phyloP scores from a whole-genome alignment of 805 yeast species.

The Teunomyces stri region DNA sequence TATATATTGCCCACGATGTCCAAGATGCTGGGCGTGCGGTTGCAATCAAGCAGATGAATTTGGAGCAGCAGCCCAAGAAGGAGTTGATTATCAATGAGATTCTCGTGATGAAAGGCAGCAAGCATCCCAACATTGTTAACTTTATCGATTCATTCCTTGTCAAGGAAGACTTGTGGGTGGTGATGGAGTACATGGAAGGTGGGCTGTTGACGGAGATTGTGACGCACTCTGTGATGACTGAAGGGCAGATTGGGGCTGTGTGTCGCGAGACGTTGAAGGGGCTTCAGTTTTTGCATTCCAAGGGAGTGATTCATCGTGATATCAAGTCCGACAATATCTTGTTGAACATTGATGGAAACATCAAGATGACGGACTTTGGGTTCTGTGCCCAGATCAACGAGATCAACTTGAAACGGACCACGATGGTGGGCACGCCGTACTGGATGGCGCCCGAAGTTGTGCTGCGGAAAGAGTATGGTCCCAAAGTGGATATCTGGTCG shows the following conservation, averaged over 20 bases:
- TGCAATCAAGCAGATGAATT: conserved; percentile 95
- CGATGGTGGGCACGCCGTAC: conserved; percentile 99
- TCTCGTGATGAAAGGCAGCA: conserved; percentile 89
- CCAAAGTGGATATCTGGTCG: conserved; percentile 97
- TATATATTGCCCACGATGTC: conserved; percentile 76
- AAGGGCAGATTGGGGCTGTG: conserved; percentile 92
- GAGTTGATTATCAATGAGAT: conserved; percentile 94
- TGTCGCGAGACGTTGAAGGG: conserved; percentile 90
- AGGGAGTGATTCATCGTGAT: conserved; percentile 93
- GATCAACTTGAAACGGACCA: conserved; percentile 80
- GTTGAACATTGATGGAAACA: conserved; percentile 78
- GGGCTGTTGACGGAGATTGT: conserved; percentile 96
- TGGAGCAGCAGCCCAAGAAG: conserved; percentile 92
- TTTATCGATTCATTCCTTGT: conserved; percentile 77
- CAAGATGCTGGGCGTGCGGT: conserved; percentile 56
- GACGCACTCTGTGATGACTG: conserved; percentile 84
- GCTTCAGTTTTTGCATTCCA: conserved; percentile 79
- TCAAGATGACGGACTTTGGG: conserved; percentile 93
- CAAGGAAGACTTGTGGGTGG: conserved; percentile 87
- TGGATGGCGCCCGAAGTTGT: conserved; percentile 99
- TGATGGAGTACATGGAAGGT: conserved; percentile 99
- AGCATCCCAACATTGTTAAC: conserved; percentile 90
- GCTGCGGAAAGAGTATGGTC: conserved; percentile 90
- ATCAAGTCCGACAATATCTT: conserved; percentile 93
- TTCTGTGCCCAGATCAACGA: conserved; percentile 88